Conservation (phyloP, 768 basidiomycete species). For the Phylloporus sp. region DNA sequence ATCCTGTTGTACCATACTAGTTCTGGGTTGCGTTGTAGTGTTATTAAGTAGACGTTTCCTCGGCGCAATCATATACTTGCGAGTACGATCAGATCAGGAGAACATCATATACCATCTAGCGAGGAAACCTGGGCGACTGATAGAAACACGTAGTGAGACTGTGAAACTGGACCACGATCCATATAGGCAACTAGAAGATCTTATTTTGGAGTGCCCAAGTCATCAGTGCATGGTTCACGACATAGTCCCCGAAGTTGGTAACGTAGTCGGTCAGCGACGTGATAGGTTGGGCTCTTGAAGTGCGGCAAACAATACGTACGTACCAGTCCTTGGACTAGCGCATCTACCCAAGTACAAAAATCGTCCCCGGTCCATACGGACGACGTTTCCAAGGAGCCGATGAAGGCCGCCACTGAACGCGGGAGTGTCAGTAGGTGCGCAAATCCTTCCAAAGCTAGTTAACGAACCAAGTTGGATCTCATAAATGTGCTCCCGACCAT, state of each 20-base stretch:
- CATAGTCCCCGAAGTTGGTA: too few species aligned
- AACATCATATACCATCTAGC: too few species aligned
- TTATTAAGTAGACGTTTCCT: neutral
- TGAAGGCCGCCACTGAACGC: neutral
- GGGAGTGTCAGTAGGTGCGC: neutral
- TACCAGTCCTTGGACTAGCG: neutral
- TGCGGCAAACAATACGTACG: too few species aligned
- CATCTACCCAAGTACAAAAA: neutral
- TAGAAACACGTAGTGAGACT: too few species aligned
- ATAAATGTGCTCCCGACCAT: neutral
- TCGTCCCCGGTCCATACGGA: neutral
- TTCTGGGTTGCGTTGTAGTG: neutral
- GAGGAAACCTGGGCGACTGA: too few species aligned
- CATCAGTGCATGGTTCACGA: too few species aligned
- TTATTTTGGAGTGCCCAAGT: too few species aligned
- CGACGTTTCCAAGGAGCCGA: neutral
- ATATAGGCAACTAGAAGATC: too few species aligned
- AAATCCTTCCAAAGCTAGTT: neutral
- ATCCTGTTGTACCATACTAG: conserved; percentile 14
- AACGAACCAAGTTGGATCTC: neutral
- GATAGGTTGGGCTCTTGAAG: too few species aligned
- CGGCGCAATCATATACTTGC: neutral
- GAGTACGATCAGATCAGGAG: too few species aligned
- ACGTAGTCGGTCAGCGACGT: too few species aligned
- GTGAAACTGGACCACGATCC: too few species aligned